Evolutionary conservation across 768 basidiomycete species (phyloP).

Genomic region (Xerocomus potaroensis): DNA sequence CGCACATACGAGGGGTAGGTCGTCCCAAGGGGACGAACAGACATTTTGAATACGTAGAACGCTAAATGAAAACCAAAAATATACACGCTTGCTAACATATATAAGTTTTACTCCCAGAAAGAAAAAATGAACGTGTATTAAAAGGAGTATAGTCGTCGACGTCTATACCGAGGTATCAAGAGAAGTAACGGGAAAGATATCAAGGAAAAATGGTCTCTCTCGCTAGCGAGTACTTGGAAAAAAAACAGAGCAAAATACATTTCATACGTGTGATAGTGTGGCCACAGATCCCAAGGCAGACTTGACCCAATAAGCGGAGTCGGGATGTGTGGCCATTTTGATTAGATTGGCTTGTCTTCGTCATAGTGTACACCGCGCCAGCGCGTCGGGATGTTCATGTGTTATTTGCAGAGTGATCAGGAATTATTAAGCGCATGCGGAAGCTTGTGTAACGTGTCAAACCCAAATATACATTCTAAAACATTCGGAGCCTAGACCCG

Average conservation of each 20-base stretch:
- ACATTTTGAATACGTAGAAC: background rate
- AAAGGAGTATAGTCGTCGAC: slow-evolving; percentile 15
- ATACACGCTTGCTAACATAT: background rate
- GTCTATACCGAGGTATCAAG: slow-evolving; percentile 2
- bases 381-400: slow-evolving; percentile 7
- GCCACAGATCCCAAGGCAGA: background rate
- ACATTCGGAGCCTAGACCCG: slow-evolving; percentile 10
- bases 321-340: no score
- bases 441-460: no score
- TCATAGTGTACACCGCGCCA: slow-evolving; percentile 24
- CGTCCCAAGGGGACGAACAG: background rate
- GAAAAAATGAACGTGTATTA: slow-evolving; percentile 23
- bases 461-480: background rate
- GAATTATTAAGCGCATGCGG: no score
- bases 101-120: no score
- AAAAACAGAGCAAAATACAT: slow-evolving; percentile 7
- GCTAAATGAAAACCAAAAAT: slow-evolving; percentile 2
- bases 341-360: background rate
- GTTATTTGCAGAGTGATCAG: background rate
- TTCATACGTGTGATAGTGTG: background rate
- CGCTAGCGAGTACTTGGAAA: slow-evolving; percentile 8
- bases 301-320: no score
- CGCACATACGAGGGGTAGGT: no score
- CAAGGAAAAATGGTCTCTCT: background rate
- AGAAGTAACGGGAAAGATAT: background rate